These are phyloP conservation scores for Aspergillus sp. DNA, from an alignment of 2,329 filamentous ascomycete species.

Conservation along the genomic window DNA sequence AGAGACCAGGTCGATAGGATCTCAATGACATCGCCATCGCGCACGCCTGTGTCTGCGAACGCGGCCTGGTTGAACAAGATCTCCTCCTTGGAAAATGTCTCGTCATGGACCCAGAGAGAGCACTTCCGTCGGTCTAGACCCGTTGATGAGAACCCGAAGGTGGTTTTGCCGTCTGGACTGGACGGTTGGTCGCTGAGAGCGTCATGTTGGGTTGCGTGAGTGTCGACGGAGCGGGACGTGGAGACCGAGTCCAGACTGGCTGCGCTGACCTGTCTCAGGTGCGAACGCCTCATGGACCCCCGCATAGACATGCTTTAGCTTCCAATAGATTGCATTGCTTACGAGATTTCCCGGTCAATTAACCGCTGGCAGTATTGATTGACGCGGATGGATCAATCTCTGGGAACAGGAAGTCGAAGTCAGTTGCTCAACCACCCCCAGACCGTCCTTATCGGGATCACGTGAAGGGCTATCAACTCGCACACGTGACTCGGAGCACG, in stretches of 20 bases:
- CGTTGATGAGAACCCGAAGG: conserved; percentile 24
- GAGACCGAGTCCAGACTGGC: conserved; percentile 39
- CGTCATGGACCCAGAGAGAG: conserved; percentile 63
- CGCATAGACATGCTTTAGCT: conserved; percentile 37
- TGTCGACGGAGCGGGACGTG: conserved; percentile 30
- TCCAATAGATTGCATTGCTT: conserved; percentile 22
- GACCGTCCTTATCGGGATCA: neutral
- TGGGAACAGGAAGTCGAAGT: neutral
- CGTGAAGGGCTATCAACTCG: neutral
- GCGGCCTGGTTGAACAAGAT: conserved; percentile 75
- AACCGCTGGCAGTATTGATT: neutral
- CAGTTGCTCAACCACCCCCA: neutral
- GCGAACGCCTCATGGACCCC: conserved; percentile 40
- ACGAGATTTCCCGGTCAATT: neutral
- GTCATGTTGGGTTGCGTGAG: conserved; percentile 23
- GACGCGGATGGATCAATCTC: neutral
- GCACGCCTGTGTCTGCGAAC: conserved; percentile 63
- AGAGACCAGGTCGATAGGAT: conserved; percentile 59
- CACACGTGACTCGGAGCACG: neutral
- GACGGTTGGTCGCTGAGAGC: conserved; percentile 20
- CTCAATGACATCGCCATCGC: conserved; percentile 69
- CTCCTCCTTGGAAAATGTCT: conserved; percentile 74
- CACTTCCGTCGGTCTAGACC: conserved; percentile 40
- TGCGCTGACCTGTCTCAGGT: conserved; percentile 43
- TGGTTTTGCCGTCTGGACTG: conserved; percentile 27